Base-by-base conservation (phyloP, 768 basidiomycete genomes). In the Amanita molliuscula region DNA sequence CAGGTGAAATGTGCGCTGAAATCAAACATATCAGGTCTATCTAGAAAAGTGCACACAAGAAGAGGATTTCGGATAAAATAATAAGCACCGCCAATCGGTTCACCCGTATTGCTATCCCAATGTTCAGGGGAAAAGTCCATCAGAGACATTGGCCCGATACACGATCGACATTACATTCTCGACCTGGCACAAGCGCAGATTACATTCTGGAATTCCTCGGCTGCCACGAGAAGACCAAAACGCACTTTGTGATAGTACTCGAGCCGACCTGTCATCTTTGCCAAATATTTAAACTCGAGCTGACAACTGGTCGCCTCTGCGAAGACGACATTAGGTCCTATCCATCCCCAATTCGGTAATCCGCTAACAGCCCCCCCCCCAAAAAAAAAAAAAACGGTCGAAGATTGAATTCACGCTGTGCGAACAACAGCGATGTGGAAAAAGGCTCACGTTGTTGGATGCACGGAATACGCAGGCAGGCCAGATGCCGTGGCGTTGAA, bases 201-300 rank as follows among this genome's bases (percentile, higher is more conserved):
- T 3, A 26, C 25, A 31, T 31, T 13, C 3, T 10, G 31, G 11
- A 31, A 31, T 28, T 7, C n/a, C 15, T 26, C 15, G 16, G 6
- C 9, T 18, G 6, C 8, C 10, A 38, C 7, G 9, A 47, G 21
- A 28, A 25, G 25, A 23, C 1, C 13, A 16, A n/a, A 8, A 53
- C 58, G 33, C 47, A 70, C 63, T 60, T 57, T 50, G 23, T 66
- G 33, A 48, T 69, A 79, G 54, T 76, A 84, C 21, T 75, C 71
- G 13, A 69, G 66, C 48, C 77, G 72, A 1, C 81, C 80, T 0
- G 83, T 86, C 21, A 82, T 56, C 54, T 83, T 76, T 1, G 82
- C 81, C 1, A 88, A 71, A 58, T 85, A 88, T 61, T 84, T 84
- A 66, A 79, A 81, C 61, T 88, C 86, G n/a, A 88, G 62, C 62